Conservation (phyloP, 148 eudicot genomes). For the Rhododendron mucronatum region DNA sequence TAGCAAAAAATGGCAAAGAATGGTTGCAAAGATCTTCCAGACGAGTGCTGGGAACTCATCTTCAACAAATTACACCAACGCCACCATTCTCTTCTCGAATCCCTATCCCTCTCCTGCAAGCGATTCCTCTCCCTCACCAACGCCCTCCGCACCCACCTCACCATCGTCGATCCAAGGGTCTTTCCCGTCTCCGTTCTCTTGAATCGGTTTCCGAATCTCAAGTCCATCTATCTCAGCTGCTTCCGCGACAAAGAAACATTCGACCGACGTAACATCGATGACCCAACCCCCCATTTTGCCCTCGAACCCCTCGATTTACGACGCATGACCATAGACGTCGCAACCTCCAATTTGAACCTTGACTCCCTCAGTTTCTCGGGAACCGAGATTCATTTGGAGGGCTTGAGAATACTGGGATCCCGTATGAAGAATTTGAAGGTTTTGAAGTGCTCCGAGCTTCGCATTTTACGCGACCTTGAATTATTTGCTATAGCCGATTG, state of each 20-base stretch:
- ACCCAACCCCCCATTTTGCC: conserved; percentile 16
- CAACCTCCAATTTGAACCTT: conserved; percentile 20
- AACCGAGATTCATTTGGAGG: conserved; percentile 24
- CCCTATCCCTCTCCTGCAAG: conserved; percentile 48
- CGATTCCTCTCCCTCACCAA: conserved; percentile 52
- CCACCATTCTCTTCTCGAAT: conserved; percentile 39
- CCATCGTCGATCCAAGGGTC: conserved; percentile 29
- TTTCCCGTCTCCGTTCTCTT: conserved; percentile 31
- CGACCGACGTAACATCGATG: conserved; percentile 13
- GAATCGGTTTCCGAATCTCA: conserved; percentile 42
- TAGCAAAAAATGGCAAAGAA: not conserved
- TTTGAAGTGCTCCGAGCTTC: conserved; percentile 22
- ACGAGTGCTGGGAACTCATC: conserved; percentile 65
- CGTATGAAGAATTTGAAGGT: conserved; percentile 28
- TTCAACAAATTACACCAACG: conserved; percentile 22
- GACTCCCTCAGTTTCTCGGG: conserved; percentile 42
- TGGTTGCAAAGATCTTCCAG: conserved; percentile 32
- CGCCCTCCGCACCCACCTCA: conserved; percentile 36
- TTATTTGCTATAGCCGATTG: conserved; percentile 28
- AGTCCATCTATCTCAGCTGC: conserved; percentile 29
- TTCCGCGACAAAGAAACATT: conserved; percentile 11
- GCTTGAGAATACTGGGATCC: conserved; percentile 17
- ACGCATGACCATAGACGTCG: conserved; percentile 19
- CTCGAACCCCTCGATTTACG: conserved; percentile 34
- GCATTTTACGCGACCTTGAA: conserved; percentile 28